phyloP scores from a whole-genome alignment of 306 rosid species.

The Canavalia gladiata region DNA sequence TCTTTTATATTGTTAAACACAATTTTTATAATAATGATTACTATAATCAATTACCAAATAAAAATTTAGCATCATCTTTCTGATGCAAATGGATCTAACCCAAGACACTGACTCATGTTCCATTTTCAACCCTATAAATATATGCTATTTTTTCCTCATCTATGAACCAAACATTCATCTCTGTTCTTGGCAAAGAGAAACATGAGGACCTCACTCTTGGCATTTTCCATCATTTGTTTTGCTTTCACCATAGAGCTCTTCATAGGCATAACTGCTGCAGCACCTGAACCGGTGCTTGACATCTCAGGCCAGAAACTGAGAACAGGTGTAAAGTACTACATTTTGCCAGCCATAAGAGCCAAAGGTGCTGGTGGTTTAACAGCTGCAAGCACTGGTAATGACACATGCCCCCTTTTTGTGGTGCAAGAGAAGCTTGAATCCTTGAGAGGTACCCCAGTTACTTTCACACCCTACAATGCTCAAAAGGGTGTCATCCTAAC shows the following conservation, averaged over 20 bases:
- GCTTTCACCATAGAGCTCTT: conserved; percentile 3
- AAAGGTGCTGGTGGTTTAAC: conserved; percentile 52
- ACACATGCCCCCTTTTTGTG: conserved; percentile 60
- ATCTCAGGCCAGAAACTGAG: conserved; percentile 49
- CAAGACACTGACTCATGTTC: neutral
- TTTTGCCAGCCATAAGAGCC: conserved; percentile 58
- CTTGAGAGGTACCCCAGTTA: conserved; percentile 51
- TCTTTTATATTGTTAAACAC: no score
- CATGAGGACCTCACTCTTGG: conserved; percentile 37
- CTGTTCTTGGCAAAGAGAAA: neutral
- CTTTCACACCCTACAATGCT: conserved; percentile 53
- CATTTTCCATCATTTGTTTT: conserved; percentile 37
- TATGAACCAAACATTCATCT: neutral
- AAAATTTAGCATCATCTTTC: no score
- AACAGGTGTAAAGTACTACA: conserved; percentile 51
- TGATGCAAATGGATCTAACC: neutral
- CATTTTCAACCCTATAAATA: conserved; percentile 32
- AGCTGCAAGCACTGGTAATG: conserved; percentile 35
- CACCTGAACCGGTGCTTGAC: conserved; percentile 60
- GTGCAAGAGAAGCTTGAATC: conserved; percentile 58
- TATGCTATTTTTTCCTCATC: neutral
- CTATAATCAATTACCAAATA: no score
- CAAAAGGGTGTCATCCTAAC: conserved; percentile 44
- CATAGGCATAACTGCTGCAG: conserved; percentile 24
- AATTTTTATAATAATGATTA: no score